Evolutionary conservation across 805 yeast species (phyloP), one percentile per base, ranked within the genome.

Genomic region (Lachancea mirantina): DNA sequence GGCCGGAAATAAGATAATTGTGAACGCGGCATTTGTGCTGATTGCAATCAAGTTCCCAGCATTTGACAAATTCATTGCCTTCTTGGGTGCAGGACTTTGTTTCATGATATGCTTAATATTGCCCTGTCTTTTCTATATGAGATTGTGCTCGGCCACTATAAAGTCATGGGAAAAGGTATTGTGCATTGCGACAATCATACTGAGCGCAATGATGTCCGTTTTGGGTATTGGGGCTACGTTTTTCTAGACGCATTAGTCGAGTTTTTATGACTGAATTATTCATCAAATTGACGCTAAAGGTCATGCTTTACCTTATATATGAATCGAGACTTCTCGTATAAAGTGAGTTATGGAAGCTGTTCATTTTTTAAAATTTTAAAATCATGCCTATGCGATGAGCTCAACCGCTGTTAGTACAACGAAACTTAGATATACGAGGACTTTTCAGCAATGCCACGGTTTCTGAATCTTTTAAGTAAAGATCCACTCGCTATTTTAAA

Each of bases 61-160:
- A 34, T 87, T 87, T 52, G 96, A 85, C 49, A 74, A 74, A 45
- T 68, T 87, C 32, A 78, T 87, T 57, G 84, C 94, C 5, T 72
- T 87, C 28, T 57, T 84, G 44, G 96, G 96, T 6, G 73, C 89
- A 4, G 76, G 84, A 1, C 66, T 87, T 32, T 84, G 95, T 46
- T 81, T 84, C 55, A 64, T 78, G 3, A 74, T 85, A 21, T 87
- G 96, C 55, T 63, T 85, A 34, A 78, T 84, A 14, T 65, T 85
- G 15, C 96, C 96, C 3, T 63, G 84, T 14, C 49, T 70, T 8
- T 87, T 85, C 53, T 84, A 87, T 57, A 50, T 80, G 39, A 66
- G 59, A 41, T 64, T 79, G 23, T 79, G 77, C 49, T 55, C 54
- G 4, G 48, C 57, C 4, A 64, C 68, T 9, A 56, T 78, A 22